Percentiles rank a stretch among this genome's conserved stretches.
phyloP scores from a whole-genome alignment of 495 filamentous ascomycete genomes.

The Hypoxylon lienhwacheense region DNA sequence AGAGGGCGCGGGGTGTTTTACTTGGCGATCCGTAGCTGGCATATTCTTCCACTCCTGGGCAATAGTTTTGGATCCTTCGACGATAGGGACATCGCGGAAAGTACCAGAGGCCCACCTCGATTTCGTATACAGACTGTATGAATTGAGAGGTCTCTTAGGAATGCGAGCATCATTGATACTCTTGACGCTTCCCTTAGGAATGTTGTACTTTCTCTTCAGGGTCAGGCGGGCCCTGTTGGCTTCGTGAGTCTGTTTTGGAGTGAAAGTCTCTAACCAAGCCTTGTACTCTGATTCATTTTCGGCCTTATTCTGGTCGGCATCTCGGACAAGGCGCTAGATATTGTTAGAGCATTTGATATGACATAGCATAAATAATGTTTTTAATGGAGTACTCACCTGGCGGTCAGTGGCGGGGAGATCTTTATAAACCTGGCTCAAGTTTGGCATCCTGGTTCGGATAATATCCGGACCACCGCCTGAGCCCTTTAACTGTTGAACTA shows the following conservation, averaged over 20 bases:
- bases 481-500: conserved; percentile 15
- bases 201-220: conserved; percentile 45
- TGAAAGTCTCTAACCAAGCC: conserved; percentile 62
- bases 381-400: conserved; percentile 36
- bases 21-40: conserved; percentile 52
- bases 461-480: background rate
- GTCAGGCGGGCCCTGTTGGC: conserved; percentile 65
- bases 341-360: conserved; percentile 6
- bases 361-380: background rate
- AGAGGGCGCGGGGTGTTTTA: conserved; percentile 28
- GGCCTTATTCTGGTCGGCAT: conserved; percentile 53
- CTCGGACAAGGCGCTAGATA: conserved; percentile 44
- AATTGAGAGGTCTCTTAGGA: conserved; percentile 49
- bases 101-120: conserved; percentile 55
- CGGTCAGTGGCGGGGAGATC: conserved; percentile 33
- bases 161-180: conserved; percentile 60
- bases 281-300: conserved; percentile 50
- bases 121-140: conserved; percentile 51
- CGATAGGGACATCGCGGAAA: conserved; percentile 38
- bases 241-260: conserved; percentile 56
- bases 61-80: conserved; percentile 40
- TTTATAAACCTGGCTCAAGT: conserved; percentile 29
- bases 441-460: background rate
- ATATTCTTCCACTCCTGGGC: conserved; percentile 59
- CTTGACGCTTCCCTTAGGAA: conserved; percentile 25